Conservation (phyloP, 1,284 basidiomycete species). For the Papiliotrema nemorosa region DNA sequence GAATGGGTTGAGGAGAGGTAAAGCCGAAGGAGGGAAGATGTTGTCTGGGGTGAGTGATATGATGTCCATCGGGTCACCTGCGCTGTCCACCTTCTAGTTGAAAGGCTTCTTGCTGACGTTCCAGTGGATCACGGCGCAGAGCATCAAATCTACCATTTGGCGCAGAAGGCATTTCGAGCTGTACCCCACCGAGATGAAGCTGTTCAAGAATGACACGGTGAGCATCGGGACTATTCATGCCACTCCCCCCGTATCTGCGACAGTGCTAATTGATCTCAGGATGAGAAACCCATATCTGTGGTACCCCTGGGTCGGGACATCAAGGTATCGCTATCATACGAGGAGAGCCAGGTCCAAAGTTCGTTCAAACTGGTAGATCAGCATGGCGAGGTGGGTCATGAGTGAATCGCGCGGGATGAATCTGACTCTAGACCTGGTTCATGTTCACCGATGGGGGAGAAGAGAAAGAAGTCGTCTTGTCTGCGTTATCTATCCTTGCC, state of each 20-base stretch:
- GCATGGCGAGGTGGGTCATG: slow-evolving; percentile 27
- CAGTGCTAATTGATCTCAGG: slow-evolving; percentile 15
- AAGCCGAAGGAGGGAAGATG: slow-evolving; percentile 35
- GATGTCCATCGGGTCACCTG: background rate
- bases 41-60: slow-evolving; percentile 38
- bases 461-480: slow-evolving; percentile 38
- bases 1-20: slow-evolving; percentile 18
- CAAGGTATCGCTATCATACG: slow-evolving; percentile 29
- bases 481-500: slow-evolving; percentile 21
- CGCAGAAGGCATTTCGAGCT: slow-evolving; percentile 42
- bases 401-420: background rate
- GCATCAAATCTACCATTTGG: slow-evolving; percentile 34
- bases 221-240: too few species aligned
- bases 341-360: slow-evolving; percentile 43
- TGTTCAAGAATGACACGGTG: slow-evolving; percentile 37
- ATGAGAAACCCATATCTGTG: slow-evolving; percentile 25
- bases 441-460: slow-evolving; percentile 42
- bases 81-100: too few species aligned
- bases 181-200: slow-evolving; percentile 21
- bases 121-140: slow-evolving; percentile 45
- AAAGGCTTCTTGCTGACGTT: too few species aligned
- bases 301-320: slow-evolving; percentile 16
- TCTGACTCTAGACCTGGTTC: slow-evolving; percentile 29
- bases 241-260: too few species aligned
- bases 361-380: slow-evolving; percentile 36